phyloP scores from a whole-genome alignment of 2,329 filamentous ascomycete species.

The Bipolaris cookei region DNA sequence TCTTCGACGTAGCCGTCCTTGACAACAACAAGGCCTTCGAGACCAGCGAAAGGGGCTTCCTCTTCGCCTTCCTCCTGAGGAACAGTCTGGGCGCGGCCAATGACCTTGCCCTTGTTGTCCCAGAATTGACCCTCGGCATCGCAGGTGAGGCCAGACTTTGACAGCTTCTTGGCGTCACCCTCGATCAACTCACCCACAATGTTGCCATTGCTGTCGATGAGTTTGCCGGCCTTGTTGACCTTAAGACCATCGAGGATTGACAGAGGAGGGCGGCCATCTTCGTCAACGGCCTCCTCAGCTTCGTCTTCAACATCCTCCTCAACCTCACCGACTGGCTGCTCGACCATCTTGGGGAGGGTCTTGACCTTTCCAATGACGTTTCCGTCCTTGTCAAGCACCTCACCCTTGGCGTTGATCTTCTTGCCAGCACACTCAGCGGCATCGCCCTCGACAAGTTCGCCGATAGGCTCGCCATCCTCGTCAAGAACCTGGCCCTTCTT shows the following conservation, averaged over 20 bases:
- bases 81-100: slow-evolving; percentile 58
- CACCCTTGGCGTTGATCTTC: slow-evolving; percentile 69
- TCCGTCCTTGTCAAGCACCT: slow-evolving; percentile 68
- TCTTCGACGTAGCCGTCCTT: slow-evolving; percentile 59
- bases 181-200: slow-evolving; percentile 58
- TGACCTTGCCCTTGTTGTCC: slow-evolving; percentile 61
- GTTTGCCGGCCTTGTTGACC: slow-evolving; percentile 60
- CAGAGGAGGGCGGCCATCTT: slow-evolving; percentile 53
- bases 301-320: slow-evolving; percentile 41
- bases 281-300: slow-evolving; percentile 47
- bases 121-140: slow-evolving; percentile 60
- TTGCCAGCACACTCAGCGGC: slow-evolving; percentile 68
- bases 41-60: slow-evolving; percentile 58
- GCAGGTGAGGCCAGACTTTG: slow-evolving; percentile 54
- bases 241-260: slow-evolving; percentile 57
- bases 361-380: slow-evolving; percentile 68
- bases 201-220: slow-evolving; percentile 55
- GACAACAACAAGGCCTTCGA: slow-evolving; percentile 58
- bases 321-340: slow-evolving; percentile 44
- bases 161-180: slow-evolving; percentile 61
- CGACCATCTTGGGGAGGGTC: slow-evolving; percentile 55
- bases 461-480: slow-evolving; percentile 61
- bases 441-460: slow-evolving; percentile 63
- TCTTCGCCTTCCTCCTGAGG: slow-evolving; percentile 56
- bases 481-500: slow-evolving; percentile 63